Conservation (phyloP, 2,329 filamentous ascomycete genomes). For the Lomentospora prolificans region DNA sequence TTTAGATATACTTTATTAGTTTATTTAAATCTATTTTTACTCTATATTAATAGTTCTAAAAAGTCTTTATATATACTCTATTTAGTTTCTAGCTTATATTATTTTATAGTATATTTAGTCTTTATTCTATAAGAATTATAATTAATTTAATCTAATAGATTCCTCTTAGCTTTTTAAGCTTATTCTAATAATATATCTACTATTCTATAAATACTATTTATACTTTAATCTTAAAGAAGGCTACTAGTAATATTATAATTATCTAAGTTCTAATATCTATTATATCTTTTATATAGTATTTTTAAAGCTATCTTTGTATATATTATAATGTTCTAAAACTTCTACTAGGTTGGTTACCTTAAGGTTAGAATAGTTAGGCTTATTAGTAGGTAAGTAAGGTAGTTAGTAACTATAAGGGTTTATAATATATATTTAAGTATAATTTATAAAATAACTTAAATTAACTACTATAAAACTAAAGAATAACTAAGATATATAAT, state of each 20-base stretch:
- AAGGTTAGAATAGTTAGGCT: no score
- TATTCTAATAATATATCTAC: neutral
- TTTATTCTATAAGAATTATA: neutral
- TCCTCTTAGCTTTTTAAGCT: neutral
- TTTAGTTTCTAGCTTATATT: neutral
- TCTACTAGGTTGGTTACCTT: no score
- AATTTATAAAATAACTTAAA: no score
- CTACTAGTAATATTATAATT: no score
- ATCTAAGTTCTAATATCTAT: no score
- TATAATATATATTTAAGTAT: no score
- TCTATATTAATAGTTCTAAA: slow-evolving; percentile 6
- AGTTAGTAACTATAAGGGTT: no score
- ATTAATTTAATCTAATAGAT: neutral
- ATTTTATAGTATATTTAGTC: neutral
- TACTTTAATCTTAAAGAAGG: neutral
- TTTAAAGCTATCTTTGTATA: no score
- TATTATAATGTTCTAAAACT: no score
- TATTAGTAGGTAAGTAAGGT: no score
- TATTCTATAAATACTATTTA: neutral
- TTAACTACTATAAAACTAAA: no score
- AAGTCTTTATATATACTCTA: neutral
- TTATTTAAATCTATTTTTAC: neutral
- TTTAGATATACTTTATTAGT: slow-evolving; percentile 4
- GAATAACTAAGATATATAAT: neutral
- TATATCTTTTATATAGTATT: no score